These are phyloP conservation scores for Priceomyces melissophilus DNA, from an alignment of 805 yeast genomes.

Conservation along the genomic window DNA sequence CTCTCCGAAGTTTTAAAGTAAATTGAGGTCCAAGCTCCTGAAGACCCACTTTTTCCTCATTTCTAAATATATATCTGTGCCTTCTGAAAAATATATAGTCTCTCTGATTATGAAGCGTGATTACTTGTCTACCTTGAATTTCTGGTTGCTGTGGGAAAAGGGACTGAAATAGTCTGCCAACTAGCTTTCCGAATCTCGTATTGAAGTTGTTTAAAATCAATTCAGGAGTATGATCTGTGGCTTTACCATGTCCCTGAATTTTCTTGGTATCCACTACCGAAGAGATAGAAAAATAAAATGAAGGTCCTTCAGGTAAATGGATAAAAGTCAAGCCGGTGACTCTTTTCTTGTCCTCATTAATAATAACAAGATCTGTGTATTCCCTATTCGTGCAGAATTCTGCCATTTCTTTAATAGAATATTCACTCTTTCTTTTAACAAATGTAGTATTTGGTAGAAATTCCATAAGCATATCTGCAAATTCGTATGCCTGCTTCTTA, in stretches of 20 bases:
- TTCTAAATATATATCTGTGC: constrained; percentile 85
- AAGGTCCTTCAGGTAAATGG: constrained; percentile 93
- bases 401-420: constrained; percentile 82
- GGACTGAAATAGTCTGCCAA: constrained; percentile 87
- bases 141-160: constrained; percentile 92
- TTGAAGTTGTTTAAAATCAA: constrained; percentile 87
- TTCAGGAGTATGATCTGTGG: constrained; percentile 91
- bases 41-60: constrained; percentile 89
- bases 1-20: constrained; percentile 79
- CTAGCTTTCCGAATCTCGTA: constrained; percentile 89
- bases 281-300: constrained; percentile 83
- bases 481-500: constrained; percentile 80
- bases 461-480: constrained; percentile 82
- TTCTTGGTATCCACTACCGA: constrained; percentile 72
- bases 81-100: constrained; percentile 94
- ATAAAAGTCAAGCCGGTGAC: constrained; percentile 91
- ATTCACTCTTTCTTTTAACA: constrained; percentile 82
- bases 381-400: constrained; percentile 76
- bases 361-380: constrained; percentile 81
- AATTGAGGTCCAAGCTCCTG: constrained; percentile 98
- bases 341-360: constrained; percentile 90
- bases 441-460: constrained; percentile 83
- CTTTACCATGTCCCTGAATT: constrained; percentile 84
- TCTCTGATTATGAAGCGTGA: constrained; percentile 93
- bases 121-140: constrained; percentile 91